Evolutionary conservation across 306 rosid species (phyloP), one percentile per base, ranked within the genome.

Genomic region (Senna tora): DNA sequence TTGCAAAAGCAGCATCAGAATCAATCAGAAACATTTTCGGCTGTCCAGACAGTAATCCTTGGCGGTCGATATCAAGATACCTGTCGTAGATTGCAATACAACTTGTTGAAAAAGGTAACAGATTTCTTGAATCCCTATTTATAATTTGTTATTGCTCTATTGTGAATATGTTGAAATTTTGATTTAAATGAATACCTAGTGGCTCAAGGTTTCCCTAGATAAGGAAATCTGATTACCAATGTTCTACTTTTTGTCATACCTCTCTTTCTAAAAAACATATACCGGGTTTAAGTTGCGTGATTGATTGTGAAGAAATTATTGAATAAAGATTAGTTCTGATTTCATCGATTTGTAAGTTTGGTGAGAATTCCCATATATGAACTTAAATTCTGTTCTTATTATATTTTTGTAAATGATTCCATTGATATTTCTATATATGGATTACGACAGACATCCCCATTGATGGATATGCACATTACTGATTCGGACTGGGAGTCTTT

Each of bases 401-500:
- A 6, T 66, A 72, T 62, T 66, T 42, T 39, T 69, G 72, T 70
- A 76, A 76, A 22, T 53, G 34, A 14, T 79, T 52, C 50, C 20
- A 16, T 25, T 67, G 21, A 79, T 68, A 39, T 46, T 36, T 16
- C 51, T 74, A 43, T 42, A 28, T 15, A 67, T 36, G 30, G 75
- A 59, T 81, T 79, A 56, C 66, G 69, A 54, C 74, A 95, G 97
- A 70, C 69, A 82, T 78, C 73, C 73, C 81, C 50, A 82, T 67
- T 19, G 65, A 95, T 89, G 97, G 96, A 87, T 74, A 58, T 67
- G 52, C 68, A 84, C 65, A 66, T 76, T 42, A 80, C 86, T 74
- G 96, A 89, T 81, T 91, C 89, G 41, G 96, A 86, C 52, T 95
- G 96, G 93, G 99, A 95, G 71, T 81, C 76, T 81, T 81, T 76